These are phyloP conservation scores for Aurifilum marmelostoma DNA, from an alignment of 2,329 filamentous ascomycete species.

Conservation along the genomic window DNA sequence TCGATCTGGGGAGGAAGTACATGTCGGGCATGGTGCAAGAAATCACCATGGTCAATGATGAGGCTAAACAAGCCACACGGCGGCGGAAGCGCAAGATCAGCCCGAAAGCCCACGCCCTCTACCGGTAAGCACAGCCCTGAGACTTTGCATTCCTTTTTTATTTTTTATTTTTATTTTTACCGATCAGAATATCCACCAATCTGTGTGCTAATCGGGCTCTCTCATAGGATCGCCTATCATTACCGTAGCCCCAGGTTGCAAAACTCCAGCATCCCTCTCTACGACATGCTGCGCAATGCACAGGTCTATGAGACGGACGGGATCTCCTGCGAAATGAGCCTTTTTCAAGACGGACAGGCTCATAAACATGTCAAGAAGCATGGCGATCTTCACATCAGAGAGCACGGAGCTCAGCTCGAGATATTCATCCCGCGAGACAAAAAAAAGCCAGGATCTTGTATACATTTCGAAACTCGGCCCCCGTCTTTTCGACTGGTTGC, in stretches of 20 bases:
- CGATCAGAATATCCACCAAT: too few relatives aligned
- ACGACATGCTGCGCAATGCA: slow-evolving; percentile 32
- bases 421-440: slow-evolving; percentile 40
- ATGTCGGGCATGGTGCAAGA: slow-evolving; percentile 41
- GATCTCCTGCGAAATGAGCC: slow-evolving; percentile 36
- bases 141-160: background rate
- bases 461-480: slow-evolving; percentile 36
- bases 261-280: slow-evolving; percentile 29
- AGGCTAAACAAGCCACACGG: slow-evolving; percentile 30
- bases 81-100: slow-evolving; percentile 35
- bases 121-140: slow-evolving; percentile 36
- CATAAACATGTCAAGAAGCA: slow-evolving; percentile 28
- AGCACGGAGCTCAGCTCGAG: slow-evolving; percentile 34
- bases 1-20: slow-evolving; percentile 37
- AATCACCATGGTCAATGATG: slow-evolving; percentile 35
- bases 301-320: slow-evolving; percentile 37
- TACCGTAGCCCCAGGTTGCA: slow-evolving; percentile 34
- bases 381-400: slow-evolving; percentile 36
- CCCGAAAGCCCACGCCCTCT: slow-evolving; percentile 35
- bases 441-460: slow-evolving; percentile 35
- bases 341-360: slow-evolving; percentile 35
- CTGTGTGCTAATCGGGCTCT: background rate
- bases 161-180: background rate
- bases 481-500: slow-evolving; percentile 41
- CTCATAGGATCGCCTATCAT: slow-evolving; percentile 35